These are phyloP conservation scores for Strigomonas oncopelti DNA, from an alignment of 208 protist genomes.

Conservation along the genomic window DNA sequence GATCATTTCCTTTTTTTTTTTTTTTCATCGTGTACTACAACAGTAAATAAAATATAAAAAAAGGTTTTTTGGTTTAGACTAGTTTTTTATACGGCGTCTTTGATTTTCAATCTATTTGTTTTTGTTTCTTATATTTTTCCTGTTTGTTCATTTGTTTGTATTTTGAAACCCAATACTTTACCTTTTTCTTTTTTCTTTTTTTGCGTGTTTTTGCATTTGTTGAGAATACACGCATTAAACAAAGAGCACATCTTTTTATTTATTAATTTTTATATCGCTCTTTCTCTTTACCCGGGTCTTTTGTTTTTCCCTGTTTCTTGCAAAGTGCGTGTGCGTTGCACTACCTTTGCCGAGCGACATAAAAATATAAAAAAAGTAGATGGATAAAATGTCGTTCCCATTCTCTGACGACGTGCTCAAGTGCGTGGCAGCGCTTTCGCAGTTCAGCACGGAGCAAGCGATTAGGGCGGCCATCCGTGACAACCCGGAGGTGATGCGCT, in stretches of 20 bases:
- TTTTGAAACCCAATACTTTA: constrained; percentile 4
- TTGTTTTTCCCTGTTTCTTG: not conserved
- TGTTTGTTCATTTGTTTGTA: not conserved
- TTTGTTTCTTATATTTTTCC: not conserved
- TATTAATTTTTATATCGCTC: constrained; percentile 1
- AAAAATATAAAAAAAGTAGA: constrained; percentile 4
- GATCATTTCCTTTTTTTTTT: constrained; percentile 5
- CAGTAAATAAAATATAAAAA: not conserved
- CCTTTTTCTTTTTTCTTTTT: constrained; percentile 9
- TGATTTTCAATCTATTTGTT: constrained; percentile 15
- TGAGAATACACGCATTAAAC: too few species aligned
- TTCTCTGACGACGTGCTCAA: constrained; percentile 52
- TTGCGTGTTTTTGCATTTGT: not conserved
- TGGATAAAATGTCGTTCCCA: not conserved
- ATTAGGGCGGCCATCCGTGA: constrained; percentile 47
- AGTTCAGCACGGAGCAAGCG: constrained; percentile 38
- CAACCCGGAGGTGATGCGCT: constrained; percentile 23
- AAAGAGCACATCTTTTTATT: not conserved
- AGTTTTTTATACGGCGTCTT: constrained; percentile 2
- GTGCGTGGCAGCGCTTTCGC: constrained; percentile 49
- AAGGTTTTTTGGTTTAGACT: not conserved
- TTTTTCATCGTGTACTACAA: constrained; percentile 3
- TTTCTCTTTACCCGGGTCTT: not conserved
- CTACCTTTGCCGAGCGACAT: not conserved
- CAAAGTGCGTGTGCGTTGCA: not conserved